phyloP scores from a whole-genome alignment of 2,329 filamentous ascomycete genomes.

The Orbilia blumenaviensis region DNA sequence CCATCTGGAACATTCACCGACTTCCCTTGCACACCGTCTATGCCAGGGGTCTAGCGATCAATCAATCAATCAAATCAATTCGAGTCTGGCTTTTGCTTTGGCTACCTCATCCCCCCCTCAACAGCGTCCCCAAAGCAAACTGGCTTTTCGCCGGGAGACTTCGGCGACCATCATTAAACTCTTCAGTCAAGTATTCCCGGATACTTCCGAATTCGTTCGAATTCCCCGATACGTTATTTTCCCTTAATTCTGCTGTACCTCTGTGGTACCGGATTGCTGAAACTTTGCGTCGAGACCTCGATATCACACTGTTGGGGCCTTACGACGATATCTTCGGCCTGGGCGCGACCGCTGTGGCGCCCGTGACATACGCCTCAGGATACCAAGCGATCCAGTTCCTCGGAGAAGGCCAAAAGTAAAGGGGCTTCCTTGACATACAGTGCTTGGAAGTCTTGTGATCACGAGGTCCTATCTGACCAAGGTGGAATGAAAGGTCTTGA shows the following conservation, averaged over 20 bases:
- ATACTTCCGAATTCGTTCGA: constrained; percentile 47
- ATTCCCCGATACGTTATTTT: constrained; percentile 23
- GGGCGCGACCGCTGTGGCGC: constrained; percentile 9
- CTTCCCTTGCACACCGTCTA: constrained; percentile 16
- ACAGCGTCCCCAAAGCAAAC: constrained; percentile 22
- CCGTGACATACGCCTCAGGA: background rate
- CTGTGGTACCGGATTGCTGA: constrained; percentile 21
- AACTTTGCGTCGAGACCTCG: constrained; percentile 21
- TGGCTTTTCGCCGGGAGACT: constrained; percentile 1
- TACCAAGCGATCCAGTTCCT: background rate
- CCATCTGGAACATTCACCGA: constrained; percentile 32
- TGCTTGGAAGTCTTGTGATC: constrained; percentile 10
- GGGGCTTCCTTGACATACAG: background rate
- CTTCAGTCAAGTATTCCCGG: constrained; percentile 2
- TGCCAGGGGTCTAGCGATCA: background rate
- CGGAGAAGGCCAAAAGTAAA: background rate
- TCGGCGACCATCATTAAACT: constrained; percentile 40
- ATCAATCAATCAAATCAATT: background rate
- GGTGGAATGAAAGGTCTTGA: constrained; percentile 49
- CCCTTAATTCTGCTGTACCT: background rate
- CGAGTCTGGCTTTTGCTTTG: background rate
- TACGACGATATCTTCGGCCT: background rate
- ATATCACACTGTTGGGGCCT: background rate
- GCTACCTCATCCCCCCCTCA: background rate
- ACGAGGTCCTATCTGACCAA: constrained; percentile 19